Evolutionary conservation across 2,329 filamentous ascomycete genomes (phyloP), one percentile per base, ranked within the genome.

Genomic region (Clonostachys chloroleuca): DNA sequence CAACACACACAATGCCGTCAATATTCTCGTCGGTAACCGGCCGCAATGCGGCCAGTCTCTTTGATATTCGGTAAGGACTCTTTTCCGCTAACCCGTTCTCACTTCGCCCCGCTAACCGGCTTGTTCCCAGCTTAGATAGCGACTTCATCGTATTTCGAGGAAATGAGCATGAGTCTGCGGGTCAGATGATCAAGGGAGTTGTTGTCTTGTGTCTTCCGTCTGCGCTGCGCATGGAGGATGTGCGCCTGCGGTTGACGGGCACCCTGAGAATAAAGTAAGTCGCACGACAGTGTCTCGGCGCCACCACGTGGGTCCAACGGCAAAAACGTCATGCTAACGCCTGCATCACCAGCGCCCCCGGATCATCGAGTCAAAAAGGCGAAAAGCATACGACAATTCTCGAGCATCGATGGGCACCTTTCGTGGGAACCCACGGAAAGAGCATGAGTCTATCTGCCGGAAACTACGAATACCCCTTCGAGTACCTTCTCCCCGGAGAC

Each of bases 381-480:
- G 81, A 84, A 59, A 77, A 74, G 56, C 77, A 75, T 9, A 70
- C 69, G 34, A 71, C 70, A 17, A 82, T 92, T 52, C 80, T 87
- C 58, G 79, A 81, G 53, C 83, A 90, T 65, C 78, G 77, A 52
- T 92, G 86, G 86, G 56, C 73, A 8, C 78, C 79, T 20, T 90
- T 92, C 57, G 75, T 82, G 39, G 73, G 75, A 48, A 64, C 63
- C 7, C 70, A 72, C n/a, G 75, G 78, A 51, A 77, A 74, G 62
- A 81, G 78, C 56, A 73, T 74, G 53, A 76, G 77, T 7, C 70
- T 92, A 24, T 74, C 78, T 5, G 80, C 86, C 24, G 87, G 87
- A 52, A 92, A 92, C 66, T 90, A 94, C 66, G 87, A 92, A 64
- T 92, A 87, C 70, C 87, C 87, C 0, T 92, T 94, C 62, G 83